Percentiles rank a stretch among this genome's conserved stretches.
phyloP scores from a whole-genome alignment of 768 basidiomycete species.

The Arthromyces matolae region DNA sequence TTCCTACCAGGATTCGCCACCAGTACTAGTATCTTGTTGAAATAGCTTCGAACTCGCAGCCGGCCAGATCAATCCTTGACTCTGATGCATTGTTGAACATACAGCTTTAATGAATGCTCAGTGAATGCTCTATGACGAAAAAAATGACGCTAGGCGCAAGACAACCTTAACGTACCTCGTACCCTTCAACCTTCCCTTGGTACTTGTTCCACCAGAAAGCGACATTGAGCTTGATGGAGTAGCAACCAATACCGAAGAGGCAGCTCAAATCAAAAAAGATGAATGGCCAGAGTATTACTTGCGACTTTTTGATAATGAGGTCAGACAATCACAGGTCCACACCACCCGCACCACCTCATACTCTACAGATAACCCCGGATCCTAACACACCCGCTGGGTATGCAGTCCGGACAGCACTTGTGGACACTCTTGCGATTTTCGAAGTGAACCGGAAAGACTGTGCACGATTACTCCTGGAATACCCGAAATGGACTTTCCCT shows the following conservation, averaged over 20 bases:
- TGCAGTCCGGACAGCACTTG: constrained; percentile 66
- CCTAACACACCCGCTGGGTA: constrained; percentile 75
- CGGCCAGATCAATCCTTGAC: too few relatives aligned
- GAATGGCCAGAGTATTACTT: constrained; percentile 78
- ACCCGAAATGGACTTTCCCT: constrained; percentile 75
- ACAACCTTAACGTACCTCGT: too few relatives aligned
- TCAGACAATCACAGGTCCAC: constrained; percentile 18
- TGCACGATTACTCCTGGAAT: constrained; percentile 80
- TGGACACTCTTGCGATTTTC: constrained; percentile 83
- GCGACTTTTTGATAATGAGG: constrained; percentile 61
- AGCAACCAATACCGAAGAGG: constrained; percentile 64
- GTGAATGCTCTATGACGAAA: too few relatives aligned
- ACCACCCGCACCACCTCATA: constrained; percentile 5
- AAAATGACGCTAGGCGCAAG: too few relatives aligned
- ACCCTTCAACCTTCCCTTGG: constrained; percentile 68
- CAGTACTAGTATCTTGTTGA: too few relatives aligned
- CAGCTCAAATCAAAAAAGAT: constrained; percentile 71
- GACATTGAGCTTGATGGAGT: constrained; percentile 71
- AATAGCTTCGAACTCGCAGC: too few relatives aligned
- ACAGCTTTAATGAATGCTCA: too few relatives aligned
- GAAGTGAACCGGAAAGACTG: constrained; percentile 96
- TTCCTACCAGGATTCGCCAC: too few relatives aligned
- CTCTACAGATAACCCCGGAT: constrained; percentile 70
- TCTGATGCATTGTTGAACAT: too few relatives aligned
- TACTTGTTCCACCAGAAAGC: constrained; percentile 85